A percentile compares a stretch with the other conserved stretches of the same genome.
Conservation (phyloP, 495 filamentous ascomycete species). For the Parachaetomium inaequale region DNA sequence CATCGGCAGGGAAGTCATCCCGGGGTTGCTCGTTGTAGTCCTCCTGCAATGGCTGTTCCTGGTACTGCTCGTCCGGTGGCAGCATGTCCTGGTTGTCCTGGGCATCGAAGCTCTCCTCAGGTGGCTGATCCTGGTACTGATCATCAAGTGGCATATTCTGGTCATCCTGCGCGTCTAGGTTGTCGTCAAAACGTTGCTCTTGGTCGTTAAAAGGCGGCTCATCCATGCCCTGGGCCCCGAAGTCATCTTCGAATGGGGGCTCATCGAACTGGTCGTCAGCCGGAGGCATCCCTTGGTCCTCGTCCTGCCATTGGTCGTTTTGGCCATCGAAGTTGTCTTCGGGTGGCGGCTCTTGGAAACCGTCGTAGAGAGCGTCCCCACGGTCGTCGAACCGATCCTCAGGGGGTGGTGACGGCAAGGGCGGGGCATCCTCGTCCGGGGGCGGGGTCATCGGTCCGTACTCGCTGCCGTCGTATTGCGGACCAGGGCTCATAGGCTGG, state of each 20-base stretch:
- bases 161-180: not conserved
- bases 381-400: not conserved
- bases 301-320: not conserved
- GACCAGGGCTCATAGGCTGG: not conserved
- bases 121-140: not conserved
- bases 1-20: not conserved
- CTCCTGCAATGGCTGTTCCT: not conserved
- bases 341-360: not conserved
- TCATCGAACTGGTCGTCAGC: not conserved
- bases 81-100: not conserved
- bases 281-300: not conserved
- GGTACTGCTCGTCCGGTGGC: not conserved
- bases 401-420: not conserved
- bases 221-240: not conserved
- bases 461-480: conserved; percentile 11
- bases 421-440: not conserved
- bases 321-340: not conserved
- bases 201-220: not conserved
- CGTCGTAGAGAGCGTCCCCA: not conserved
- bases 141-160: not conserved
- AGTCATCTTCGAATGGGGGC: not conserved
- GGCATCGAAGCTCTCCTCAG: not conserved
- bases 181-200: no score
- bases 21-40: not conserved
- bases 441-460: conserved; percentile 9